Percentiles rank a stretch among this genome's conserved stretches.
These are phyloP conservation scores for Cryptococcus jaspeensis DNA, from an alignment of 1,284 basidiomycete genomes.

Conservation along the genomic window DNA sequence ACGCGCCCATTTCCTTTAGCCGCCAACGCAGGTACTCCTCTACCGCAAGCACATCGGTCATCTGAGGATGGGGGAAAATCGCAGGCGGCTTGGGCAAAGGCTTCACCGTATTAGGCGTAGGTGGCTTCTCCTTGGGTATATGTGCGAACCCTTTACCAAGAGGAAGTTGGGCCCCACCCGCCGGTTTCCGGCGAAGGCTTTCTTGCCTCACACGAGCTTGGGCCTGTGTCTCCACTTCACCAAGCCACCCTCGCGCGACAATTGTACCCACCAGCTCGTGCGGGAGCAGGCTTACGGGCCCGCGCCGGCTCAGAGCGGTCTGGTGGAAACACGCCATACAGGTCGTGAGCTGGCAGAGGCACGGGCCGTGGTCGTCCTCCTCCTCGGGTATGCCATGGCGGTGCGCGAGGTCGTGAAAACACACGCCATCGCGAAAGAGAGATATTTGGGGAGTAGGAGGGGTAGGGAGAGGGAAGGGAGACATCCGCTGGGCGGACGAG, in stretches of 20 bases:
- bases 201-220: constrained; percentile 28
- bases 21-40: constrained; percentile 51
- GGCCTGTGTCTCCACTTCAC: constrained; percentile 33
- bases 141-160: constrained; percentile 41
- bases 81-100: constrained; percentile 15
- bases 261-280: constrained; percentile 24
- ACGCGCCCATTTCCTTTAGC: constrained; percentile 49
- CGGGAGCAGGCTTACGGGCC: constrained; percentile 38
- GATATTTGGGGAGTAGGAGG: constrained; percentile 4
- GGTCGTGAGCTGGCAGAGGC: constrained; percentile 43
- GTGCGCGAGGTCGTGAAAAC: constrained; percentile 33
- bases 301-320: constrained; percentile 27
- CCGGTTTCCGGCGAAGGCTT: constrained; percentile 7
- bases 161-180: constrained; percentile 18
- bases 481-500: constrained; percentile 16
- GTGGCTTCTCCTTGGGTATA: constrained; percentile 22
- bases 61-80: constrained; percentile 50
- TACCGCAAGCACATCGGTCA: constrained; percentile 51
- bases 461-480: constrained; percentile 13
- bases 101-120: constrained; percentile 5
- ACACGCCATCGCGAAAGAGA: constrained; percentile 36
- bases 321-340: constrained; percentile 39
- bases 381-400: constrained; percentile 31
- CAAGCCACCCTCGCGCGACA: constrained; percentile 35
- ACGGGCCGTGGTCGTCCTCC: constrained; percentile 42